Evolutionary conservation across 176 grass and related monocot genomes (phyloP), one percentile per base, ranked within the genome.

Genomic region (Carex myosuroides): DNA sequence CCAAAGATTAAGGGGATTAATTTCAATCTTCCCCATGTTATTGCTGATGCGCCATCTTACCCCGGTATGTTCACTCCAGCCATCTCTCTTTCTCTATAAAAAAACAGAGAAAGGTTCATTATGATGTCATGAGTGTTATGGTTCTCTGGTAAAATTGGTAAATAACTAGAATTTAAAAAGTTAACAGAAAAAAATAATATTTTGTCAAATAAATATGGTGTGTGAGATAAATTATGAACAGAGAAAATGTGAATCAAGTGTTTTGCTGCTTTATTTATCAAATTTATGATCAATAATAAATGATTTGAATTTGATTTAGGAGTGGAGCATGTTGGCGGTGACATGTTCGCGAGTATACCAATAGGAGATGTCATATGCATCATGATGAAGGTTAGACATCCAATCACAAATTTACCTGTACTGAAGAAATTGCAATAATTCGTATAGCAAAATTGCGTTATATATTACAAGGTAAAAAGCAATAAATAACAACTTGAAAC

Each of bases 1-100:
- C 77, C 76, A 6, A 71, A 85, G 18, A 42, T 87, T 32, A 66
- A 59, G 20, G 82, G 85, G 62, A 70, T 87, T 22, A 87, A 87
- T 17, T 82, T 87, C 1, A 85, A 90, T 17, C 81, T 90, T 26
- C 75, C 82, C 16, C 89, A 85, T 73, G 85, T 87, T 10, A 52
- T 91, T 52, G 13, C 82, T 16, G 55, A 66, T 10, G 65, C 69
- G 3, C 72, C 14, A 1, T 30, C 65, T 33, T 32, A 58, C 7
- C 77, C 66, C 1, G 79, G 79, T 87, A 67, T 3, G 29, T 13
- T n/a, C 52, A 12, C n/a, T 21, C 52, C 18, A 37, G 14, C 4
- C 1, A 37, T 65, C 61, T 64, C 18, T 64, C 20, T 30, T 2
- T 14, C 17, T 58, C 1, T 14, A 4, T 3, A 30, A 26, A 66